Percentiles rank a stretch among this genome's conserved stretches.
phyloP scores from a whole-genome alignment of 2,329 filamentous ascomycete species.

The Trichoderma aggressivum region DNA sequence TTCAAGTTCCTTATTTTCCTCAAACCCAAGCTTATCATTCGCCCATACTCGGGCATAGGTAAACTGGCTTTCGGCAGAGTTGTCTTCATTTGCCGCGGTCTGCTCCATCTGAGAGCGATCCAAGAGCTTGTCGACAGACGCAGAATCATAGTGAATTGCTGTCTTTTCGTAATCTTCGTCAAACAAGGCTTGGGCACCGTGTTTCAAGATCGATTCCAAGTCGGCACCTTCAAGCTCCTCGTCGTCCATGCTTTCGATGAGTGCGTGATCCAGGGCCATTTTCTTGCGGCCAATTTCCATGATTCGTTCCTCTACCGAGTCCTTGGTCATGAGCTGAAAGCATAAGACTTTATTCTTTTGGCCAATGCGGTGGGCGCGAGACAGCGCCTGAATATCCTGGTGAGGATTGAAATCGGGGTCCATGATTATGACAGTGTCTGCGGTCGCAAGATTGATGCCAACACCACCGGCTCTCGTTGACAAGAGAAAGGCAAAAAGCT shows the following conservation, averaged over 20 bases:
- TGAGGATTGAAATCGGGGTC: slow-evolving; percentile 98
- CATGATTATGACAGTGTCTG: slow-evolving; percentile 96
- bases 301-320: slow-evolving; percentile 90
- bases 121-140: slow-evolving; percentile 84
- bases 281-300: slow-evolving; percentile 95
- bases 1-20: slow-evolving; percentile 56
- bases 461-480: slow-evolving; percentile 95
- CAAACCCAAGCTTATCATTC: slow-evolving; percentile 68
- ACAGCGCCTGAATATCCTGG: slow-evolving; percentile 93
- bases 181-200: slow-evolving; percentile 85
- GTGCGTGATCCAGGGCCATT: slow-evolving; percentile 89
- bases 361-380: slow-evolving; percentile 90
- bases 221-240: slow-evolving; percentile 78
- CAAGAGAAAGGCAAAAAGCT: slow-evolving; percentile 83
- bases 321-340: slow-evolving; percentile 88
- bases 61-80: slow-evolving; percentile 73
- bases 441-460: slow-evolving; percentile 94
- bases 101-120: slow-evolving; percentile 80
- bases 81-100: slow-evolving; percentile 60
- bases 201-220: slow-evolving; percentile 80
- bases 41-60: slow-evolving; percentile 90
- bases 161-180: slow-evolving; percentile 65
- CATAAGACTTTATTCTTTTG: slow-evolving; percentile 95
- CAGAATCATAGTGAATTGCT: slow-evolving; percentile 76
- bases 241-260: slow-evolving; percentile 87